These are phyloP conservation scores for Volvox reticuliferus DNA, from an alignment of 139 green algal genomes.

Conservation along the genomic window DNA sequence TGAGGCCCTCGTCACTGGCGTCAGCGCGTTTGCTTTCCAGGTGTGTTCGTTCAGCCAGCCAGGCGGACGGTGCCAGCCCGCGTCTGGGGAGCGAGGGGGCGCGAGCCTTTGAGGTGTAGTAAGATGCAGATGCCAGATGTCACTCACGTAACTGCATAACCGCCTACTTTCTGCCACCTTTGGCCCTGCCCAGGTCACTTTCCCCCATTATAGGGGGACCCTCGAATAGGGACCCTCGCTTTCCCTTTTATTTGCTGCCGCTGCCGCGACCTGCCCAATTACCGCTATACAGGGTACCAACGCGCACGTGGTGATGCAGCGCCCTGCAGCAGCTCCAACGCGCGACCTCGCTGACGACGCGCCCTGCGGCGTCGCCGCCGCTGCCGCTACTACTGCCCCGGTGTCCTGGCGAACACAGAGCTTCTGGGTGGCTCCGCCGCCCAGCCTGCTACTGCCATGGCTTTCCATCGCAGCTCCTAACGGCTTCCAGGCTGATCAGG, in stretches of 20 bases:
- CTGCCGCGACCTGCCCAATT: no score
- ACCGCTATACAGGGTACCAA: conserved; percentile 67
- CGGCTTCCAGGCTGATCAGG: background rate
- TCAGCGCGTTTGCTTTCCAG: conserved; percentile 89
- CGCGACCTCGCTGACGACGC: background rate
- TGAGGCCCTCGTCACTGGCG: conserved; percentile 52
- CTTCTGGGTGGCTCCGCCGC: conserved; percentile 16
- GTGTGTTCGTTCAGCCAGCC: background rate
- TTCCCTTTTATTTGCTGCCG: no score
- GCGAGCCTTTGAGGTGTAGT: no score
- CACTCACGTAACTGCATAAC: no score
- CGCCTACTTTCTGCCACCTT: background rate
- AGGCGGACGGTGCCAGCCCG: no score
- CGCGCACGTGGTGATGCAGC: conserved; percentile 63
- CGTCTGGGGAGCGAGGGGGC: no score
- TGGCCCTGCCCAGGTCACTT: background rate
- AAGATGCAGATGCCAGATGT: background rate
- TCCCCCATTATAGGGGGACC: background rate
- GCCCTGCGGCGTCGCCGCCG: background rate
- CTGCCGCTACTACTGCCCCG: background rate
- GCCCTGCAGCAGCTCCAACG: background rate
- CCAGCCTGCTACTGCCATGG: conserved; percentile 13
- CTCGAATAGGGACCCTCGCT: no score
- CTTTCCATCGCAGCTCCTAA: background rate
- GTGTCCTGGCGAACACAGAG: conserved; percentile 8